Evolutionary conservation across 257 asterid genomes (phyloP), one percentile per base, ranked within the genome.

Genomic region (Solanum infundibuliforme): DNA sequence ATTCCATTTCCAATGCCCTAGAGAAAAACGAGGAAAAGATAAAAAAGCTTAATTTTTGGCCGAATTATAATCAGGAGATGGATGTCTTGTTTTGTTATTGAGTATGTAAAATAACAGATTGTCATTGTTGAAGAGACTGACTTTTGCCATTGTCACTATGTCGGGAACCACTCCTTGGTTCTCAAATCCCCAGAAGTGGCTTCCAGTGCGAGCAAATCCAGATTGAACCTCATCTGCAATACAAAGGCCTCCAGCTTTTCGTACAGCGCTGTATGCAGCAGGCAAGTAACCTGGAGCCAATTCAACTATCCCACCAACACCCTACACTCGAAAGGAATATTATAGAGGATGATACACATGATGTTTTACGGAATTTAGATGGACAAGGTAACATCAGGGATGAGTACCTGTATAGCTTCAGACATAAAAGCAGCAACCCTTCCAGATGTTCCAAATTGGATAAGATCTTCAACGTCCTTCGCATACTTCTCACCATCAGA

Each of bases 131-230:
- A 85, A 48, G 29, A 48, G 69, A 25, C 83, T 35, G 87, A 94
- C 99, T 98, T 97, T 97, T 62, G 98, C 99, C 98, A 95, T 94
- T 90, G 99, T 97, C 75, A 95, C 98, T 58, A 97, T 97, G 89
- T 97, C 99, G 31, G 99, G 99, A 88, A 95, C 93, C 83, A 97
- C 98, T 13, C 93, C 98, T 87, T 97, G 99, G 90, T 93, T 94
- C 90, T 97, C 98, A 81, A 95, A 97, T 55, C 99, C 99, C 99
- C 99, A 97, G 87, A 95, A 97, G 87, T 95, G 95, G 92, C 92
- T 93, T 25, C 99, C 99, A 0, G 96, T 95, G 25, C 99, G 94
- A 87, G 94, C 98, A 87, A 97, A 97, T 48, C 99, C 99, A 0
- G 99, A 93, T 87, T 97, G 99, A 68, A 97, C 99, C 92, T 97